Evolutionary conservation across 1,284 basidiomycete genomes (phyloP).

Genomic region (Exobasidium rhododendri): DNA sequence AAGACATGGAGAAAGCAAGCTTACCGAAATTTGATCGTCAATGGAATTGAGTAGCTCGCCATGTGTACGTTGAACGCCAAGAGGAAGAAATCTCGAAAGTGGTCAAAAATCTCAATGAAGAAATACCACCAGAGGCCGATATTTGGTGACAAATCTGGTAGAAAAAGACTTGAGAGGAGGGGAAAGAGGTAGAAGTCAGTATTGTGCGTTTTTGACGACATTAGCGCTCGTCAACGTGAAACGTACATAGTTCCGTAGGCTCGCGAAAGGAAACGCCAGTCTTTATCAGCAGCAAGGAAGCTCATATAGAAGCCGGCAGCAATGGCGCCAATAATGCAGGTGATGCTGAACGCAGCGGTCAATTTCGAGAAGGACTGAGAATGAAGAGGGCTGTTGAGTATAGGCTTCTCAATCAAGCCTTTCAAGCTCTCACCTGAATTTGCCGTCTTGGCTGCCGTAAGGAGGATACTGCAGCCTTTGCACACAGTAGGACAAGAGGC

Average conservation of each 20-base stretch:
- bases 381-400: slow-evolving; percentile 16
- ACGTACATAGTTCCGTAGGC: slow-evolving; percentile 82
- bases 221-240: neutral
- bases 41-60: slow-evolving; percentile 75
- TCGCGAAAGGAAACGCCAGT: slow-evolving; percentile 65
- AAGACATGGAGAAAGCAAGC: slow-evolving; percentile 2
- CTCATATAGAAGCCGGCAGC: slow-evolving; percentile 7
- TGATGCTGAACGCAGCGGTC: neutral
- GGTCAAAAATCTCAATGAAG: slow-evolving; percentile 98
- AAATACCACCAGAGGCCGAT: slow-evolving; percentile 98
- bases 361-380: neutral
- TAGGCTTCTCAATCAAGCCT: slow-evolving; percentile 11
- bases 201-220: neutral
- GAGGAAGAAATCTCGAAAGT: slow-evolving; percentile 91
- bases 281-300: slow-evolving; percentile 59
- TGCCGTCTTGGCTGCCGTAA: slow-evolving; percentile 23
- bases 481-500: slow-evolving; percentile 65
- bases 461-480: slow-evolving; percentile 16
- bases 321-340: neutral
- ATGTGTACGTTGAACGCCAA: slow-evolving; percentile 91
- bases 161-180: slow-evolving; percentile 22
- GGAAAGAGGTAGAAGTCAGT: neutral
- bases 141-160: slow-evolving; percentile 71
- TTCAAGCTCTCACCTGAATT: slow-evolving; percentile 59
- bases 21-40: slow-evolving; percentile 81